Base-by-base conservation (phyloP, 1,139 yeast species). In the Lodderomyces elongisporus region DNA sequence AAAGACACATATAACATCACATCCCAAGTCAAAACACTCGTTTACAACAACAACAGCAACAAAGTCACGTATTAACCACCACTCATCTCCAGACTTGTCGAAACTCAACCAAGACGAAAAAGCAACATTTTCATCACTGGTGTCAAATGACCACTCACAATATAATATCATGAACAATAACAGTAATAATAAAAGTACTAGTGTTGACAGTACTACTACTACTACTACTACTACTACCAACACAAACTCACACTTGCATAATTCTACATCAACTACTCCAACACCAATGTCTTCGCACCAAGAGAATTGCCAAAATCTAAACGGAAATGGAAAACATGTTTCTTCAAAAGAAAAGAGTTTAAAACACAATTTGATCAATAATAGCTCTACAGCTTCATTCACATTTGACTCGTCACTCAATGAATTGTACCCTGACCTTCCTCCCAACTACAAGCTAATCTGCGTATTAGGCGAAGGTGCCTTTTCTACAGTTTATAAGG, bases 401-500 rank as follows among this genome's bases (percentile, higher is more conserved):
- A 25, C 45, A n/a, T 30, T 39, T 21, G 36, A 37, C 15, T 25
- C 38, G 7, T 22, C 45, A n/a, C 35, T 44, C n/a, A 40, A 43
- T 17, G 48, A 43, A 20, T 30, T 47, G 25, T 53, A 48, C 28
- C 53, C 56, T 3, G 51, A 53, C 27, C 42, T 57, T 30, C 65
- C 65, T 3, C 29, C 43, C 13, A 41, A 56, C 10, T 59, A 47
- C 35, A 42, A 48, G 30, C 36, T 60, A 12, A 37, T 55, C 7
- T 41, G 51, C 14, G 45, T 63, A 3, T 46, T 82, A 9, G 89
- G 89, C 1, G 91, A 85, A 53, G 97, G 97, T 12, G 97, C 97
- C 0, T 89, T 89, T 54, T 85, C 95, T 3, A 72, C 77, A 16
- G 97, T 89, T 4, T 88, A 79, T 58, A 77, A 77, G 47, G 96